These are phyloP conservation scores for Oryza australiensis DNA, from an alignment of 176 grass and related monocot genomes.

Conservation along the genomic window DNA sequence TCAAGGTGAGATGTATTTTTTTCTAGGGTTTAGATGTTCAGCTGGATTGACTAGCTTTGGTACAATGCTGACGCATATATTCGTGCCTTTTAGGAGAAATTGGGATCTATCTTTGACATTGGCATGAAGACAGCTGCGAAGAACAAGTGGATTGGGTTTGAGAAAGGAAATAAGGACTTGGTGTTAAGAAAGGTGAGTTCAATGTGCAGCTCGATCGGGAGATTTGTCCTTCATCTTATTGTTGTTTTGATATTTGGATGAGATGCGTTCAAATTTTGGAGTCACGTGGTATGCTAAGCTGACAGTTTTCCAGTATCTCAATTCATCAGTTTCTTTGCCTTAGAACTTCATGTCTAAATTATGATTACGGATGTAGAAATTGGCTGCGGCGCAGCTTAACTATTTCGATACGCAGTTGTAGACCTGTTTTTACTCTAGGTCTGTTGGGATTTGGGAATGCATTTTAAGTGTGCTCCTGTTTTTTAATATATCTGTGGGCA, in stretches of 20 bases:
- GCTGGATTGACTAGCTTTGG: not conserved
- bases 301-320: not conserved
- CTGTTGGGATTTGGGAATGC: not conserved
- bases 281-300: not conserved
- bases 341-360: not conserved
- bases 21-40: not conserved
- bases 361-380: not conserved
- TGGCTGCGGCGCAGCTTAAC: not conserved
- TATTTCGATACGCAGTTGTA: not conserved
- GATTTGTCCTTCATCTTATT: not conserved
- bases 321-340: not conserved
- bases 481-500: not conserved
- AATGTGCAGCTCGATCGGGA: not conserved
- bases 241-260: not conserved
- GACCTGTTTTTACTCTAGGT: not conserved
- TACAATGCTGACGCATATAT: constrained; percentile 16
- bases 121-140: constrained; percentile 58
- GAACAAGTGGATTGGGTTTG: constrained; percentile 69
- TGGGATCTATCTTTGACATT: constrained; percentile 53
- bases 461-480: not conserved
- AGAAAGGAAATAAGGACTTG: constrained; percentile 57
- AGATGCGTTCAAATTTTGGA: not conserved
- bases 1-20: constrained; percentile 56
- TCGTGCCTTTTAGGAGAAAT: constrained; percentile 49
- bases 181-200: constrained; percentile 57